A percentile compares a stretch with the other conserved stretches of the same genome.
These are phyloP conservation scores for Colletotrichum costaricense DNA, from an alignment of 2,329 filamentous ascomycete species.

Conservation along the genomic window DNA sequence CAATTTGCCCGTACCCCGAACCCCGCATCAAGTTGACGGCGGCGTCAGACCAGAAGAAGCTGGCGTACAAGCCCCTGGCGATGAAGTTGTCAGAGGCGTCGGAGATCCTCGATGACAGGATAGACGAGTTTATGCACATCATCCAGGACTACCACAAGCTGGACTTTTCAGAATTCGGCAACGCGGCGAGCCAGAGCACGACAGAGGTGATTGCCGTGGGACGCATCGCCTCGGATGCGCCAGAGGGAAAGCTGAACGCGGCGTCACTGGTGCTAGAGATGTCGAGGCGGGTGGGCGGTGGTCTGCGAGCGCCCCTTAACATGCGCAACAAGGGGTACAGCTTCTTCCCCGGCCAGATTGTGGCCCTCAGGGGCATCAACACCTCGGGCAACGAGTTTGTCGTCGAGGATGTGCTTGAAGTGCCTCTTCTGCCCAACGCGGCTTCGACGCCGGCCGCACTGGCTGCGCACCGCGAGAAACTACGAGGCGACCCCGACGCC, in stretches of 20 bases:
- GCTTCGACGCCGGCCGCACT: slow-evolving; percentile 76
- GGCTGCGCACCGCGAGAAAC: slow-evolving; percentile 74
- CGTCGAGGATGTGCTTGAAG: slow-evolving; percentile 79
- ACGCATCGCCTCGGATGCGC: slow-evolving; percentile 87
- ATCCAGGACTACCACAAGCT: slow-evolving; percentile 80
- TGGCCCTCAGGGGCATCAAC: slow-evolving; percentile 88
- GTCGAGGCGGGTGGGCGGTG: slow-evolving; percentile 84
- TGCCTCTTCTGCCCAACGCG: slow-evolving; percentile 80
- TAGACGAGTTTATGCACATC: slow-evolving; percentile 86
- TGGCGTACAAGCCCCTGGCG: slow-evolving; percentile 90
- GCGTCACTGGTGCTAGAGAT: slow-evolving; percentile 90
- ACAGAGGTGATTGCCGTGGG: slow-evolving; percentile 91
- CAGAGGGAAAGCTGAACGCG: slow-evolving; percentile 87
- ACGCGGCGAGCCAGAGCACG: slow-evolving; percentile 85
- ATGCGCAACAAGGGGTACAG: slow-evolving; percentile 76
- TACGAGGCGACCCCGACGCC: slow-evolving; percentile 72
- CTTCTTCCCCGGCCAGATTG: slow-evolving; percentile 95
- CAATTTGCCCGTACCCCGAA: slow-evolving; percentile 78
- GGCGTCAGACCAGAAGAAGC: slow-evolving; percentile 89
- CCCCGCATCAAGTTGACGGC: slow-evolving; percentile 86
- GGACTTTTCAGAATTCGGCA: slow-evolving; percentile 86
- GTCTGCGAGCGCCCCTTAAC: slow-evolving; percentile 83
- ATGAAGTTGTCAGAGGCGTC: slow-evolving; percentile 96
- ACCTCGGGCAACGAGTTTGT: slow-evolving; percentile 86
- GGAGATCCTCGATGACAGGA: slow-evolving; percentile 93